phyloP scores from a whole-genome alignment of 1,139 yeast genomes.

The Debaryomyces sp. region DNA sequence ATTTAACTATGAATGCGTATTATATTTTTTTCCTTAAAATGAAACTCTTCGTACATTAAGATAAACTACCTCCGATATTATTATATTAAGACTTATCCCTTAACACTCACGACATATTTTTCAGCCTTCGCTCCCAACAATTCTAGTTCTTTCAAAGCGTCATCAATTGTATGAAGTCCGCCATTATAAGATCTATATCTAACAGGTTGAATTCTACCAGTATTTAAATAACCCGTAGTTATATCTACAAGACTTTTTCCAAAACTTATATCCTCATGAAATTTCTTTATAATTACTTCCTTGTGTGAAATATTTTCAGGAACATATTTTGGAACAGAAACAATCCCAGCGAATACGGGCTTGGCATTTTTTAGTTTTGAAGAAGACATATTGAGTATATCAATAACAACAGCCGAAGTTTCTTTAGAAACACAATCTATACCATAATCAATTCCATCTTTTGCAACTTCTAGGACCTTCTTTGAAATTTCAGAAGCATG shows the following conservation, averaged over 20 bases:
- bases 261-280: constrained; percentile 44
- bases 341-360: constrained; percentile 39
- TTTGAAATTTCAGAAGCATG: constrained; percentile 14
- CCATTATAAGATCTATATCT: constrained; percentile 37
- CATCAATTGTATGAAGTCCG: constrained; percentile 31
- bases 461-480: constrained; percentile 19
- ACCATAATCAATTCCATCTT: constrained; percentile 32
- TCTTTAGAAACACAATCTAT: constrained; percentile 49
- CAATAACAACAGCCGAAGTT: constrained; percentile 34
- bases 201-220: constrained; percentile 32
- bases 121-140: constrained; percentile 44
- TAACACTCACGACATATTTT: constrained; percentile 38
- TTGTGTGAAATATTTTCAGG: constrained; percentile 27
- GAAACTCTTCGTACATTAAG: too few species aligned
- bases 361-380: constrained; percentile 7
- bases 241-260: constrained; percentile 37
- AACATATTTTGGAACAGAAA: constrained; percentile 33
- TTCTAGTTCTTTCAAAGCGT: constrained; percentile 42
- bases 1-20: too few species aligned
- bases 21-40: too few species aligned
- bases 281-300: constrained; percentile 40
- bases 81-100: too few species aligned
- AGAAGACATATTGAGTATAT: constrained; percentile 21
- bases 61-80: neutral
- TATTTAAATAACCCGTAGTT: constrained; percentile 32